These are phyloP conservation scores for Pugionium cornutum DNA, from an alignment of 345 rosid genomes.

Conservation along the genomic window DNA sequence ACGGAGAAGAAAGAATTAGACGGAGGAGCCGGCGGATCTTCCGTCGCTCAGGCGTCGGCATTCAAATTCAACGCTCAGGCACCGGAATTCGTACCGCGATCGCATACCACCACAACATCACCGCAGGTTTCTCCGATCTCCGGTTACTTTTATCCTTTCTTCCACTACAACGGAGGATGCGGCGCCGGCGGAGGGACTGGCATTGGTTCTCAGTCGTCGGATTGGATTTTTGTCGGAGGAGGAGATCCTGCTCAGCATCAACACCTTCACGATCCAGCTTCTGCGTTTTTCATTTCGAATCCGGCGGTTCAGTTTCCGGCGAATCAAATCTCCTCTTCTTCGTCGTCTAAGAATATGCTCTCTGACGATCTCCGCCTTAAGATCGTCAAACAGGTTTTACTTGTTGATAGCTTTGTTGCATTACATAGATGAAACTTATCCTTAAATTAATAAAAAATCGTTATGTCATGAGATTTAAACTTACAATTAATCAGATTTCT, in stretches of 20 bases:
- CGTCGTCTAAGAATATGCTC: conserved; percentile 48
- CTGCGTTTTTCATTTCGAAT: conserved; percentile 51
- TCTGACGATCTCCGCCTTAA: conserved; percentile 75
- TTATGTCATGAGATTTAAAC: too few relatives aligned
- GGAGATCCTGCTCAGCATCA: conserved; percentile 52
- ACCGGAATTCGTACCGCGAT: conserved; percentile 83
- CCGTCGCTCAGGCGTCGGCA: conserved; percentile 34
- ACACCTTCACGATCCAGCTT: conserved; percentile 36
- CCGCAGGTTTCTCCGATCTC: conserved; percentile 47
- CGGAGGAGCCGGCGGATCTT: conserved; percentile 26
- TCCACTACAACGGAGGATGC: conserved; percentile 52
- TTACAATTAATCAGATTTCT: too few relatives aligned
- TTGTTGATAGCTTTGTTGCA: background rate
- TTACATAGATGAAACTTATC: too few relatives aligned
- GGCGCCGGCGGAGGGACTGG: conserved; percentile 18
- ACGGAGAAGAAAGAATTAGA: conserved; percentile 20
- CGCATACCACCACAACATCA: conserved; percentile 48
- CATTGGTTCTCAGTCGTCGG: conserved; percentile 50
- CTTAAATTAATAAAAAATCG: too few relatives aligned
- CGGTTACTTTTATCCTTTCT: conserved; percentile 69
- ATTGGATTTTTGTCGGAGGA: conserved; percentile 74
- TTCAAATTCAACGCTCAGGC: conserved; percentile 95
- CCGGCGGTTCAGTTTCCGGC: conserved; percentile 49
- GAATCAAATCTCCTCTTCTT: conserved; percentile 40
- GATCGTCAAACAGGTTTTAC: conserved; percentile 81